Evolutionary conservation across 2,329 filamentous ascomycete species (phyloP), one percentile per base, ranked within the genome.

Genomic region (Aureobasidium sp.): DNA sequence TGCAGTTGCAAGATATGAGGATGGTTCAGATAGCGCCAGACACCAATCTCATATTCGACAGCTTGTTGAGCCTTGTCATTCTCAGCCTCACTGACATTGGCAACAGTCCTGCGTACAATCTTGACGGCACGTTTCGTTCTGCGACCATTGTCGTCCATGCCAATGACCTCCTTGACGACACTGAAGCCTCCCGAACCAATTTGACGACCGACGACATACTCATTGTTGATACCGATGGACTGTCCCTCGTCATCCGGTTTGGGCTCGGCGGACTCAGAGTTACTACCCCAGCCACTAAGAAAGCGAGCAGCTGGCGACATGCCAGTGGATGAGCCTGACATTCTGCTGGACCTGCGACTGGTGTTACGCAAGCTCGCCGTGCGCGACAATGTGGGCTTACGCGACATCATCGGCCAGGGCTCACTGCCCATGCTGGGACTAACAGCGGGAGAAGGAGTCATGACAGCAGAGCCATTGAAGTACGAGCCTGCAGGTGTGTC

Each of bases 171-270:
- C 68, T 86, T 87, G 37, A 88, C 83, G 1, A 82, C 78, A 65
- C 84, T 86, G 71, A 88, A 88, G 4, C 85, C 85, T 29, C 85
- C 85, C 64, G 78, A 82, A 3, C 84, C 85, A 63, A 88, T 84
- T 63, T 84, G 81, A 66, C 85, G 84, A 52, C 85, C 85, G 57
- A 88, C 82, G 35, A 88, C 83, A 70, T 87, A 88, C 65, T 86
- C 83, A 58, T 81, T 75, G 45, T 77, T 68, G 50, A 78, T 79
- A 45, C 84, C 85, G 50, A 88, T 82, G 63, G 85, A 81, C 69
- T 88, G 85, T 3, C 85, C 85, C 74, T 88, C 85, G 53, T 86
- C 83, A 68, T 88, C 85, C 14, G 84, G 84, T 63, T 85, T 78
- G 5, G 74, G 65, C 69, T 74, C 58, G 69, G 75, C 67, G 70